phyloP scores from a whole-genome alignment of 805 yeast species.

The Yamadazyma endophytica region DNA sequence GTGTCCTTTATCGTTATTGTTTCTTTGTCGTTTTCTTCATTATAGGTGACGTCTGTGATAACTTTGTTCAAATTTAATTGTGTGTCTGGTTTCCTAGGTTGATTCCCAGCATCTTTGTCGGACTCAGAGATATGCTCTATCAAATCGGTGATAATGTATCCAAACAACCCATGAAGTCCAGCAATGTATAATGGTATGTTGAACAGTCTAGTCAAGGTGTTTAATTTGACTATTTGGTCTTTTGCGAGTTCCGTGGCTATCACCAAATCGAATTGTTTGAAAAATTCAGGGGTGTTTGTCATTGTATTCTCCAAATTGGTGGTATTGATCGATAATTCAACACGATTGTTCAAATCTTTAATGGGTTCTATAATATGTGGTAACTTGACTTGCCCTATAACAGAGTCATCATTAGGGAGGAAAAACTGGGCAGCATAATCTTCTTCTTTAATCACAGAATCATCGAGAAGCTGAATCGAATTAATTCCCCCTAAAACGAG shows the following conservation, averaged over 20 bases:
- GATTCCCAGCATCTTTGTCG: constrained; percentile 48
- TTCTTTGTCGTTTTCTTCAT: constrained; percentile 42
- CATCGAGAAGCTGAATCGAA: constrained; percentile 65
- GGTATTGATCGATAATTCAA: constrained; percentile 47
- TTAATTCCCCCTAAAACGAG: constrained; percentile 87
- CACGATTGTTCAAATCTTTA: constrained; percentile 77
- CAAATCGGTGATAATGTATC: constrained; percentile 77
- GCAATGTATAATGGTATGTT: constrained; percentile 65
- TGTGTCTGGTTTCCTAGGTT: constrained; percentile 39
- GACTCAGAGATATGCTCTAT: constrained; percentile 55
- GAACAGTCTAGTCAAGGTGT: constrained; percentile 50
- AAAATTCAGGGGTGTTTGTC: constrained; percentile 28
- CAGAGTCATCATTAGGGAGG: constrained; percentile 45
- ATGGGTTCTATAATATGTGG: constrained; percentile 54
- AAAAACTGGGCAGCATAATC: constrained; percentile 79
- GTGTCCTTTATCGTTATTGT: constrained; percentile 33
- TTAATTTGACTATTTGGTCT: constrained; percentile 43
- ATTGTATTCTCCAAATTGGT: constrained; percentile 15
- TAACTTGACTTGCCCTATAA: constrained; percentile 54
- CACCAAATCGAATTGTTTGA: constrained; percentile 59
- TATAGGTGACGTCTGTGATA: constrained; percentile 23
- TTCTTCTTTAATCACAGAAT: constrained; percentile 46
- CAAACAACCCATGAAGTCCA: constrained; percentile 75
- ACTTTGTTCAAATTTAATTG: constrained; percentile 44
- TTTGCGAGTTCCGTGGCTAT: constrained; percentile 65